Evolutionary conservation across 2,329 filamentous ascomycete genomes (phyloP).

Genomic region (Nemania diffusa): DNA sequence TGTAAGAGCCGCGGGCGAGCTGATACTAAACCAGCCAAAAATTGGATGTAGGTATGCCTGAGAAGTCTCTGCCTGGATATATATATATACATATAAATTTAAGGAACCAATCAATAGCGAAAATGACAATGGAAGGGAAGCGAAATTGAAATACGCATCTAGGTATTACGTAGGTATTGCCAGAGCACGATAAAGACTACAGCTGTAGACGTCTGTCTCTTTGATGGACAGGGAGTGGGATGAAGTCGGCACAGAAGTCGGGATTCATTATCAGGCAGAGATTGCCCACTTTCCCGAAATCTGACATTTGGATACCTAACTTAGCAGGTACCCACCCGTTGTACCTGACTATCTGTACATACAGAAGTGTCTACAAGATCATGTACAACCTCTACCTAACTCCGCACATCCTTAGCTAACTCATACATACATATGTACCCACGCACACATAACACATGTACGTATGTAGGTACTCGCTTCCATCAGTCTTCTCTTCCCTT

Average conservation of each 20-base stretch:
- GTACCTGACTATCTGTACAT: no score
- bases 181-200: neutral
- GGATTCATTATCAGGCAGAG: slow-evolving; percentile 2
- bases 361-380: no score
- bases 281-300: slow-evolving; percentile 11
- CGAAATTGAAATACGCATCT: no score
- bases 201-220: neutral
- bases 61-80: no score
- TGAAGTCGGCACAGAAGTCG: neutral
- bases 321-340: no score
- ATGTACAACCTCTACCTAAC: no score
- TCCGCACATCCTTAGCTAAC: no score
- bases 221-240: neutral
- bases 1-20: slow-evolving; percentile 21
- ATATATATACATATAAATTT: no score
- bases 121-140: neutral
- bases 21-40: neutral
- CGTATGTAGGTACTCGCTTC: neutral
- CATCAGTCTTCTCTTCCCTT: neutral
- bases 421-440: no score
- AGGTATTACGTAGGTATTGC: no score
- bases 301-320: slow-evolving; percentile 1
- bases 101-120: neutral
- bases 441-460: no score
- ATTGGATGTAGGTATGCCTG: no score